Base-by-base conservation (phyloP, 1,284 basidiomycete species). In the Phenoliferia sp. region DNA sequence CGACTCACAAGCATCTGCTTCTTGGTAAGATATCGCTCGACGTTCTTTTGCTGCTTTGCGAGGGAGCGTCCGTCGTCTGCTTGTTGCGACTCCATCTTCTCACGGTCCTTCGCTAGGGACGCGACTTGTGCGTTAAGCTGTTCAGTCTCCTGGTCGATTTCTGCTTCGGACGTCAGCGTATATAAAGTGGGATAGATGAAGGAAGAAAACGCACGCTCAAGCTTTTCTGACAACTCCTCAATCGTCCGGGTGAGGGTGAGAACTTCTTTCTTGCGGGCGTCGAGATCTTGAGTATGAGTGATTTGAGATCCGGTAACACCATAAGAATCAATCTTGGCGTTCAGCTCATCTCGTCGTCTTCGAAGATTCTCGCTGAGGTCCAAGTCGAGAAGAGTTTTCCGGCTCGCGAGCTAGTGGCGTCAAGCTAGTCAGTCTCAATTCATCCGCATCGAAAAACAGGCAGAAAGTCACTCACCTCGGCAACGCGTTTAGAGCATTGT, bases 21-120 rank as follows among this genome's bases (percentile, higher is more conserved):
- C 80, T 98, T 98, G 52, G 91, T 87, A 7, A 96, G 85, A 79
- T 95, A 97, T 33, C 94, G 86, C 76, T 99, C 95, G 0, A 93
- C 91, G 73, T 87, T 90, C 84, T 98, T 98, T 78, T 97, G 93
- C 72, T 95, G 90, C 69, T 88, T 87, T 33, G 90, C 86, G 67
- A 97, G 92, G 36, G 85, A 87, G 12, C 92, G 87, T 44, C 85
- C 88, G 72, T 94, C 92, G 76, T 97, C 94, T 0, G 86, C 79
- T 77, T 96, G 94, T 73, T 91, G 87, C 26, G 84, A 84, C 74
- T 94, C 89, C 5, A 89, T 81, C 71, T 85, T 85, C 76, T 98
- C 94, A 39, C 96, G 81, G 10, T 83, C 81, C 10, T 82, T 80
- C 15, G 86, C 83, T 36, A 87, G 80, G 59, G 88, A 85, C 70